Evolutionary conservation across 768 basidiomycete species (phyloP), one percentile per base, ranked within the genome.

Genomic region (Amanita inopinata): DNA sequence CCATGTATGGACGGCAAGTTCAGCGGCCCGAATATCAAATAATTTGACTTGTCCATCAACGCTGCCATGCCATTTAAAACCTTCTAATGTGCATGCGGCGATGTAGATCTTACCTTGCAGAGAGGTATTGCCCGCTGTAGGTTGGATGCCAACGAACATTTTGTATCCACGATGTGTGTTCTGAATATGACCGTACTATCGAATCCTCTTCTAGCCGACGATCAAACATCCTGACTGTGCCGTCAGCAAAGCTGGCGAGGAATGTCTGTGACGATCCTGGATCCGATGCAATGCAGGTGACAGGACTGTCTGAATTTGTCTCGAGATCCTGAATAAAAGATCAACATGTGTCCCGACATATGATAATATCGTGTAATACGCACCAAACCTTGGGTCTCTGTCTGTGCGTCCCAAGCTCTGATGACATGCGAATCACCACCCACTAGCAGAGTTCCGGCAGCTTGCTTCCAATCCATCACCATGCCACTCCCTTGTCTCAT

Each of bases 391-490:
- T 79, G 76, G 18, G 71, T 78, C 58, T 98, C 96, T 2, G 85
- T 84, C 50, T 88, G 82, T 6, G 92, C 94, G 57, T 99, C 93
- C 96, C 96, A 99, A 3, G 92, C 71, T 46, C 90, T 74, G 47
- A 99, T 83, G 28, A 82, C 78, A 45, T 80, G 77, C 27, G 89
- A 83, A 61, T 98, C 94, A 1, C 94, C 96, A 7, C 88, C 88
- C 19, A 90, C 79, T n/a, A 97, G 67, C 24, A 98, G 63, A 19
- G 78, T 79, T 0, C 93, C 96, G 18, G 80, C 73, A 2, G 74
- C 70, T 61, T 97, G 94, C 54, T 86, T 89, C 96, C 96, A 99
- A 46, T 94, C 90, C 46, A 85, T 76, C 20, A 98, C 71, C 38
- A 97, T 65, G 0, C 96, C 96, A 32, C 73, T 74, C 24, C 90